These are phyloP conservation scores for Pseudogymnoascus sp. DNA, from an alignment of 2,329 filamentous ascomycete genomes.

Conservation along the genomic window DNA sequence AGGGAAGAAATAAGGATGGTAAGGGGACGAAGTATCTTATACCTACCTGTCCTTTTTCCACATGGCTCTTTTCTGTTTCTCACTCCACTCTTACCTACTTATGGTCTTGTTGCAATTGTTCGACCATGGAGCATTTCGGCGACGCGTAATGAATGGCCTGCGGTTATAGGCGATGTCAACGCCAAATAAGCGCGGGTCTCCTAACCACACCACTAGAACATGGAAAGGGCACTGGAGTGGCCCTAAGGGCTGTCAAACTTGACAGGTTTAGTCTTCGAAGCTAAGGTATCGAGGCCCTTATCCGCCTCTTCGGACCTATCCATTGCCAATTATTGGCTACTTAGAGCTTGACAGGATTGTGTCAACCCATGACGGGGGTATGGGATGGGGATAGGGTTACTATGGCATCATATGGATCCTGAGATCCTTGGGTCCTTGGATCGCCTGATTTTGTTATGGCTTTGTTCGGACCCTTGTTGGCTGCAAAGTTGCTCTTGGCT, in stretches of 20 bases:
- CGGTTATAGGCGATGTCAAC: constrained; percentile 1
- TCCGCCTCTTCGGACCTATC: neutral
- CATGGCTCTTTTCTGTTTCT: neutral
- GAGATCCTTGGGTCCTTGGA: neutral
- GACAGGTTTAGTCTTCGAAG: neutral
- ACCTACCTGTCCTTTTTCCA: neutral
- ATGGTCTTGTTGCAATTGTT: neutral
- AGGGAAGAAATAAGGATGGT: neutral
- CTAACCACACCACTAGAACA: neutral
- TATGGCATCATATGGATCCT: neutral
- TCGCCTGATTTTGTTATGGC: neutral
- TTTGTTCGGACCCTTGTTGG: neutral
- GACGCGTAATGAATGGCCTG: neutral
- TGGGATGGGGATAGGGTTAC: neutral
- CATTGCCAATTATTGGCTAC: neutral
- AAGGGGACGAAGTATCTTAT: neutral
- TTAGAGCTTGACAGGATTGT: neutral
- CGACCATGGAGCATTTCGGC: neutral
- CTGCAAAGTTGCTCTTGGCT: neutral
- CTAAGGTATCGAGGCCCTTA: neutral
- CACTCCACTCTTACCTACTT: constrained; percentile 4
- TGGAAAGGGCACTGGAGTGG: neutral
- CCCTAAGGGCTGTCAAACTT: neutral
- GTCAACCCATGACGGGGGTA: neutral
- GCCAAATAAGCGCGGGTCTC: neutral